These are phyloP conservation scores for Endocalyx cinctus DNA, from an alignment of 2,329 filamentous ascomycete species.

Conservation along the genomic window DNA sequence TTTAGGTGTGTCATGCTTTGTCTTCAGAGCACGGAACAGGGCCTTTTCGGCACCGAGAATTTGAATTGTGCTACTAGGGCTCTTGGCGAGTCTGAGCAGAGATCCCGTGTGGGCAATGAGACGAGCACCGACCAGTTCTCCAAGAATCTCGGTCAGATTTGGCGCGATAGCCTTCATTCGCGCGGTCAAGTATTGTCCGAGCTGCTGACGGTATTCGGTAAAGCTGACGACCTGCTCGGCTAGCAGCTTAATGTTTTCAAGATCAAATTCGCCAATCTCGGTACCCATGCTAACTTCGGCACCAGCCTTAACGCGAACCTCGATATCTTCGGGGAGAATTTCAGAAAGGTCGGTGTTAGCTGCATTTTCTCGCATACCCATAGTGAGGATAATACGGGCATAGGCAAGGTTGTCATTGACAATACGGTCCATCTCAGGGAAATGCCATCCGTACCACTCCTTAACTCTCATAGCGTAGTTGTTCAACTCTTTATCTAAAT, in stretches of 20 bases:
- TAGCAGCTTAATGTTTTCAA: conserved; percentile 86
- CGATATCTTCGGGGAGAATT: conserved; percentile 92
- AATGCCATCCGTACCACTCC: conserved; percentile 99
- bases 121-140: conserved; percentile 88
- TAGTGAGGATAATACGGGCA: conserved; percentile 77
- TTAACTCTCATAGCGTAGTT: conserved; percentile 98
- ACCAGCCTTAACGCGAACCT: conserved; percentile 83
- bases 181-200: conserved; percentile 82
- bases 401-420: conserved; percentile 96
- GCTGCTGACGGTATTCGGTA: conserved; percentile 82
- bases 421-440: conserved; percentile 96
- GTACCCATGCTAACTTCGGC: conserved; percentile 98
- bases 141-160: conserved; percentile 89
- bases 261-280: conserved; percentile 87
- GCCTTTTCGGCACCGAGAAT: conserved; percentile 98
- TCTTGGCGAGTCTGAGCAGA: conserved; percentile 91
- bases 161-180: conserved; percentile 97
- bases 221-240: conserved; percentile 92
- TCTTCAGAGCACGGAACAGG: conserved; percentile 96
- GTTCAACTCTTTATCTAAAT: conserved; percentile 98
- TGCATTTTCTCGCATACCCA: conserved; percentile 84
- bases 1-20: conserved; percentile 98
- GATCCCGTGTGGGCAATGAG: conserved; percentile 94
- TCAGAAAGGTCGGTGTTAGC: conserved; percentile 75
- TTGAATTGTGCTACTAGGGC: conserved; percentile 91